These are phyloP conservation scores for Oropetium thomaeum DNA, from an alignment of 176 grass and related monocot genomes.

Conservation along the genomic window DNA sequence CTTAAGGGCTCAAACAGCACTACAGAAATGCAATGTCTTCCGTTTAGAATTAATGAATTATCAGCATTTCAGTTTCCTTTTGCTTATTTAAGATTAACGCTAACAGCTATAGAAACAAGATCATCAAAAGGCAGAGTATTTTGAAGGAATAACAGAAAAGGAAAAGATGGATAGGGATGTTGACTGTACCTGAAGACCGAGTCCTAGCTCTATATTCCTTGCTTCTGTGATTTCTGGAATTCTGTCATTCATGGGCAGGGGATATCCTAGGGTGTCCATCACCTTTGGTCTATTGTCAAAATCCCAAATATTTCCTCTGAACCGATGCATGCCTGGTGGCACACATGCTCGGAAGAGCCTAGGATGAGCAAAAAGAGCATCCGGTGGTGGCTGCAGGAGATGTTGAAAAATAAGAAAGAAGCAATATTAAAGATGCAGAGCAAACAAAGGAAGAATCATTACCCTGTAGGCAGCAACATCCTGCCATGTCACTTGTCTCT, in stretches of 20 bases:
- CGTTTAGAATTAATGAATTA: not conserved
- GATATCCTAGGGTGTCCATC: conserved; percentile 73
- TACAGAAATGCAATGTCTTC: not conserved
- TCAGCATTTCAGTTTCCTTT: not conserved
- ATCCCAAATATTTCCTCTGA: conserved; percentile 95
- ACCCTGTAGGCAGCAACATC: conserved; percentile 87
- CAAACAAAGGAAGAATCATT: conserved; percentile 26
- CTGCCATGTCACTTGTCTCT: conserved; percentile 75
- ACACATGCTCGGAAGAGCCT: conserved; percentile 97
- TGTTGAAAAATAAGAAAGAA: conserved; percentile 7
- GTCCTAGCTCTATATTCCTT: conserved; percentile 97
- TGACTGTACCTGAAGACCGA: conserved; percentile 85
- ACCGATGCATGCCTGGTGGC: conserved; percentile 97
- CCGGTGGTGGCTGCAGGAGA: conserved; percentile 73
- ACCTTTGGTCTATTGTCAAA: conserved; percentile 83
- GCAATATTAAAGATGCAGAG: not conserved
- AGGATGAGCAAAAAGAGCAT: conserved; percentile 95
- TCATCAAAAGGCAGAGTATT: too few relatives aligned
- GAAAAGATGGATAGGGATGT: not conserved
- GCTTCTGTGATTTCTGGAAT: conserved; percentile 97
- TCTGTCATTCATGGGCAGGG: conserved; percentile 71
- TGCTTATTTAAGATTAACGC: too few relatives aligned
- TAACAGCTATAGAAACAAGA: too few relatives aligned
- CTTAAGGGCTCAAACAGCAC: not conserved
- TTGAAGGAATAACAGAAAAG: not conserved